Evolutionary conservation across 228 moss, liverwort and hornwort genomes (phyloP).

Genomic region (Sphagnum fallax): DNA sequence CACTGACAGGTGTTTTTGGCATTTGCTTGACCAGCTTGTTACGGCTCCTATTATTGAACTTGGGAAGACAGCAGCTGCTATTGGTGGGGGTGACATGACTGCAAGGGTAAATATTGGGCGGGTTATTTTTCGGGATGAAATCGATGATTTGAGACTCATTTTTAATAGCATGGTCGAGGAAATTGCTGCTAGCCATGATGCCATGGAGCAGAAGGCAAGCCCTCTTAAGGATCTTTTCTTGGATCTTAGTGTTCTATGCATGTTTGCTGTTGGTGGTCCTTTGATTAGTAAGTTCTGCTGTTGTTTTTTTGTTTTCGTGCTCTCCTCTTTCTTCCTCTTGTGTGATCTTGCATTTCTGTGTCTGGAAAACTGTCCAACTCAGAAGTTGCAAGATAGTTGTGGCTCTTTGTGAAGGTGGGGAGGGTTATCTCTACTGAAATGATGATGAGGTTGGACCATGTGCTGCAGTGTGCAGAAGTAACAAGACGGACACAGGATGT

Average conservation of each 20-base stretch:
- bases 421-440: too few relatives aligned
- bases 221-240: too few relatives aligned
- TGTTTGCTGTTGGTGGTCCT: too few relatives aligned
- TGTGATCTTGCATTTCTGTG: too few relatives aligned
- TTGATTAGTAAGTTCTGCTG: too few relatives aligned
- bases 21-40: conserved; percentile 24
- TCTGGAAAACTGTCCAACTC: too few relatives aligned
- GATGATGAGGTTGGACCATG: background rate
- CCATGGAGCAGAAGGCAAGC: conserved; percentile 41
- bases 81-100: conserved; percentile 43
- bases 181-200: conserved; percentile 35
- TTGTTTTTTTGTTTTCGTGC: too few relatives aligned
- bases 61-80: conserved; percentile 51
- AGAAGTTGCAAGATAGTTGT: too few relatives aligned
- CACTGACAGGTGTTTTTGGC: too few relatives aligned
- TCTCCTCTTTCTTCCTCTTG: too few relatives aligned
- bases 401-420: background rate
- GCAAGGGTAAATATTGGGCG: conserved; percentile 56
- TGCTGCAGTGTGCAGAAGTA: conserved; percentile 47
- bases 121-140: conserved; percentile 48
- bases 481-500: conserved; percentile 35
- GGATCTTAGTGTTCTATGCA: too few relatives aligned
- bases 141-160: conserved; percentile 52
- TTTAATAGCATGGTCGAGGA: conserved; percentile 64
- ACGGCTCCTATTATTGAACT: conserved; percentile 58